These are phyloP conservation scores for Erythrobasidium hasegawianum DNA, from an alignment of 1,284 basidiomycete genomes.

Conservation along the genomic window DNA sequence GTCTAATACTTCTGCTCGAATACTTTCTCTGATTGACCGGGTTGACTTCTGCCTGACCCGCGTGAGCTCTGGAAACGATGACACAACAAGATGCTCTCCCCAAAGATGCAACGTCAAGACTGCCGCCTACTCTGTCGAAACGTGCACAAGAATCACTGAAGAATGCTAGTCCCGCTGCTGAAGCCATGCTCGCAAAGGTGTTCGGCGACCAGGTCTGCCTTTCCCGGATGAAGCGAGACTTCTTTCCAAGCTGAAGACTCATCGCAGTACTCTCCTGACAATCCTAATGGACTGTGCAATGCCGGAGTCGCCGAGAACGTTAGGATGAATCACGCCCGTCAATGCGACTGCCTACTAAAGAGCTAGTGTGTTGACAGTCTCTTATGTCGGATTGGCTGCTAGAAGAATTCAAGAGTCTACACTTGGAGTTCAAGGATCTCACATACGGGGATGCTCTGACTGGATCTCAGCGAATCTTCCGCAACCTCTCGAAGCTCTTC, in stretches of 20 bases:
- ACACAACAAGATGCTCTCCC: background rate
- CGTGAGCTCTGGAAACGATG: too few relatives aligned
- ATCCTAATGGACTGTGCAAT: conserved; percentile 51
- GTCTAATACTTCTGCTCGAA: too few relatives aligned
- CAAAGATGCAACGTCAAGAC: background rate
- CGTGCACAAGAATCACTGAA: conserved; percentile 20
- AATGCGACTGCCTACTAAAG: background rate
- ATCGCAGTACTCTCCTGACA: conserved; percentile 37
- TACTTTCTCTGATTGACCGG: too few relatives aligned
- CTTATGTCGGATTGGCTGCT: conserved; percentile 42
- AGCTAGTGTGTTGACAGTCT: conserved; percentile 33
- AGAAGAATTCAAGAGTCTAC: conserved; percentile 46
- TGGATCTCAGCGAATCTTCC: conserved; percentile 39
- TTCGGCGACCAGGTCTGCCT: conserved; percentile 16
- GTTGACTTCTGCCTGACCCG: too few relatives aligned
- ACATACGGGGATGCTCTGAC: conserved; percentile 32
- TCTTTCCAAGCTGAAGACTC: background rate
- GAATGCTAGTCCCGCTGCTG: conserved; percentile 8
- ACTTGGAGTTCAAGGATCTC: conserved; percentile 21
- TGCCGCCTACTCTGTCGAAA: conserved; percentile 12
- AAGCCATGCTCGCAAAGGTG: conserved; percentile 20
- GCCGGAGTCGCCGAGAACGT: conserved; percentile 53
- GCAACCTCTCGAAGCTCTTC: conserved; percentile 33
- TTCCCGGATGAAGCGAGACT: background rate
- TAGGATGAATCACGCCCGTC: background rate